Base-by-base conservation (phyloP, 768 basidiomycete species). In the Amanita pallidorosea region DNA sequence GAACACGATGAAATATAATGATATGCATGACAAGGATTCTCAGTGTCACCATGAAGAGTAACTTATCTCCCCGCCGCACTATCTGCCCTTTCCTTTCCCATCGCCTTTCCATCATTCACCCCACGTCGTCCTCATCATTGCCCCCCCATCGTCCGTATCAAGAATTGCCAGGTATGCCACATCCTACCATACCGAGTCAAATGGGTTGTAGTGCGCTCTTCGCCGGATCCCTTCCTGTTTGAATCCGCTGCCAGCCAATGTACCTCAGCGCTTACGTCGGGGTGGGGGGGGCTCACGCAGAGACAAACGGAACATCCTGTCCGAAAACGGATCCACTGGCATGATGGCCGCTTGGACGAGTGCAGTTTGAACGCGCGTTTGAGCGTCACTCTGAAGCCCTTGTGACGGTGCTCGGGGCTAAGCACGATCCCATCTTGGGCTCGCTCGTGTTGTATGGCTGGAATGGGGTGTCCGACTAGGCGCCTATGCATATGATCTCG, bases 161-260 rank as follows among this genome's bases (percentile, higher is more conserved):
- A 85, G 61, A 56, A 85, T 69, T 6, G 73, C 80, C 31, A 83
- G 63, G 55, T 77, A 76, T 1, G 77, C 80, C 22, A 77, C 74
- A 53, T 83, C 80, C 55, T 73, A 79, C 79, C 78, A 83, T 42
- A 70, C 64, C 2, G 58, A 48, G 1, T 67, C 67, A 50, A n/a
- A 54, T 4, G 70, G 66, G 53, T 72, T 72, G 57, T 62, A 75
- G 49, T 79, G 75, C 0, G 76, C 70, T 40, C 76, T 71, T 29
- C 83, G 75, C 38, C 75, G 73, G 7, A 70, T 76, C 42, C n/a
- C 85, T 63, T 88, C 85, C 53, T 80, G 75, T 6, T 62, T 61
- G 58, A 88, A 85, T 7, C 78, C 77, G 49, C 77, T 79, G 36
- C n/a, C 11, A 41, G 33, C 33, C 5, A 40, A n/a, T n/a, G n/a